Evolutionary conservation across 148 eudicot species (phyloP).

Genomic region (Suaeda aralocaspica): DNA sequence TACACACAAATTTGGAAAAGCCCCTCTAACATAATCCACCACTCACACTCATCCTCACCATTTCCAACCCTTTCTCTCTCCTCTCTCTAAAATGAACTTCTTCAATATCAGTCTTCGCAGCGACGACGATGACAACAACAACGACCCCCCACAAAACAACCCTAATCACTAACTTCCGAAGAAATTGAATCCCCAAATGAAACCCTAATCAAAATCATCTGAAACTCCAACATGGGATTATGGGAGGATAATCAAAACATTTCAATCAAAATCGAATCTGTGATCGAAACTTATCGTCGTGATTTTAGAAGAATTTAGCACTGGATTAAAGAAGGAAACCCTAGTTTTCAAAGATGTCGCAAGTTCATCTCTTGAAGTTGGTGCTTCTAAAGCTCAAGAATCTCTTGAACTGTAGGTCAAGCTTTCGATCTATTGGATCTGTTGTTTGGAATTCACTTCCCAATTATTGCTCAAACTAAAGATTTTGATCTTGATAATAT

Average conservation of each 20-base stretch:
- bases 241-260: conserved; percentile 51
- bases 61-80: background rate
- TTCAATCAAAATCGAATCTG: conserved; percentile 63
- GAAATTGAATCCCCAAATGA: too few relatives aligned
- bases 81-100: conserved; percentile 43
- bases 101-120: conserved; percentile 74
- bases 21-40: background rate
- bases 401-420: conserved; percentile 65
- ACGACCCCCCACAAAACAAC: conserved; percentile 14
- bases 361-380: conserved; percentile 61
- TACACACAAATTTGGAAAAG: too few relatives aligned
- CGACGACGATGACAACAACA: conserved; percentile 24
- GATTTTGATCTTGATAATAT: conserved; percentile 33
- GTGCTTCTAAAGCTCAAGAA: conserved; percentile 62
- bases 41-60: background rate
- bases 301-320: conserved; percentile 76
- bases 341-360: conserved; percentile 51
- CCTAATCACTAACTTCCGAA: conserved; percentile 4
- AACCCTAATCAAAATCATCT: conserved; percentile 23
- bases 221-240: conserved; percentile 42
- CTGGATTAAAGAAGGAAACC: conserved; percentile 62
- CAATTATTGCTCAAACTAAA: conserved; percentile 49
- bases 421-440: conserved; percentile 63
- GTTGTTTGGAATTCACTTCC: conserved; percentile 38
- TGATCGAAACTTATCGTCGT: conserved; percentile 62